Evolutionary conservation across 1,139 yeast genomes (phyloP), one percentile per base, ranked within the genome.

Genomic region (Candida sp.): DNA sequence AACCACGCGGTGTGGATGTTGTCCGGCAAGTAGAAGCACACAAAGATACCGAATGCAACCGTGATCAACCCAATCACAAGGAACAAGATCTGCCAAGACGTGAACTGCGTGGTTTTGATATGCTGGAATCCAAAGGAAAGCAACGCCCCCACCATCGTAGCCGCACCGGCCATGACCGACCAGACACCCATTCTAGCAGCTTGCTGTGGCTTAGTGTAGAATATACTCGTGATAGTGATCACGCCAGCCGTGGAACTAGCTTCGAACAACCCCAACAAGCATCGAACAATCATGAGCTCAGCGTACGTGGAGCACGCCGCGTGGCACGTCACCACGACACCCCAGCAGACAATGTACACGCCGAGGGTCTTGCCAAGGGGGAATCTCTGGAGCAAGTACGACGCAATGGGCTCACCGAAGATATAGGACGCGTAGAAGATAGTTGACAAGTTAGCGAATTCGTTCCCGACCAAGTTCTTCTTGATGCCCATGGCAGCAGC

Each of bases 401-500:
- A 69, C 31, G 73, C 69, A 31, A 78, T 54, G 1, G 83, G 81
- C 49, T 77, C 83, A 32, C 78, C 81, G 43, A 77, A 69, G 44
- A 80, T 73, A 54, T 78, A 78, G 1, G 82, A 80, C 44, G 70
- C 77, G 51, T 73, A 77, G 52, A 76, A 68, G 39, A 74, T 73
- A 5, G 81, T 75, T 9, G 77, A 76, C 40, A 75, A 63, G 56
- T 77, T 70, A 41, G 78, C 72, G 56, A 72, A 78, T 51, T 77
- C 70, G 50, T 72, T 66, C 30, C 76, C 70, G 9, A 61, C 62
- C 34, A 66, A 54, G 46, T 65, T 59, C 6, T 63, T 59, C 58
- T 74, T 75, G 47, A 80, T 73, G 1, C 84, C 84, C 82, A 79
- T 78, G 1, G 79, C 82, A 1, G 81, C 80, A 2, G 84, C 77